Conservation (phyloP, 2,329 filamentous ascomycete species). For the Didymella glomerata region DNA sequence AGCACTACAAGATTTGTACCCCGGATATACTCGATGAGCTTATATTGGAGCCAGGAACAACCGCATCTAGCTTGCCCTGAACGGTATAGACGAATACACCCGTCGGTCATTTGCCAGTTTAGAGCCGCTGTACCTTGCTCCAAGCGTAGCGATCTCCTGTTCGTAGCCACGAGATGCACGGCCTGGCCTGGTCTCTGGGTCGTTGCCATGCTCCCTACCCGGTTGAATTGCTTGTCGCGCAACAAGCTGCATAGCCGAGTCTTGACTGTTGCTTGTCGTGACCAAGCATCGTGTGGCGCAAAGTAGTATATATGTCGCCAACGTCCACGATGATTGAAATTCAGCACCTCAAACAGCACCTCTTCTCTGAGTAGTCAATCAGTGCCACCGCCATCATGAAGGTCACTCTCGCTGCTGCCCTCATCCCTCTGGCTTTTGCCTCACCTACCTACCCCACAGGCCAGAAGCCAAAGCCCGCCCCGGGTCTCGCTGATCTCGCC, state of each 20-base stretch:
- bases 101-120: neutral
- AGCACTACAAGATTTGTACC: neutral
- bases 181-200: slow-evolving; percentile 26
- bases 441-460: slow-evolving; percentile 25
- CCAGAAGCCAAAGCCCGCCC: slow-evolving; percentile 23
- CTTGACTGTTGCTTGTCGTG: slow-evolving; percentile 14
- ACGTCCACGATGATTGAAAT: neutral
- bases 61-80: neutral
- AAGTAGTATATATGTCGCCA: slow-evolving; percentile 6
- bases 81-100: neutral
- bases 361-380: neutral
- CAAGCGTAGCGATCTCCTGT: slow-evolving; percentile 29
- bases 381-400: slow-evolving; percentile 35
- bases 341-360: neutral
- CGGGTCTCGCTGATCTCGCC: slow-evolving; percentile 62
- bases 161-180: slow-evolving; percentile 7
- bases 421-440: slow-evolving; percentile 31
- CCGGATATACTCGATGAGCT: neutral
- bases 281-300: slow-evolving; percentile 8
- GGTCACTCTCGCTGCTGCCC: slow-evolving; percentile 26
- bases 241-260: slow-evolving; percentile 8
- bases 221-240: slow-evolving; percentile 29
- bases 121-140: slow-evolving; percentile 27
- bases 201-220: slow-evolving; percentile 3
- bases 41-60: neutral